Evolutionary conservation across 2,329 filamentous ascomycete species (phyloP), one percentile per base, ranked within the genome.

Genomic region (Neonectria magnoliae): DNA sequence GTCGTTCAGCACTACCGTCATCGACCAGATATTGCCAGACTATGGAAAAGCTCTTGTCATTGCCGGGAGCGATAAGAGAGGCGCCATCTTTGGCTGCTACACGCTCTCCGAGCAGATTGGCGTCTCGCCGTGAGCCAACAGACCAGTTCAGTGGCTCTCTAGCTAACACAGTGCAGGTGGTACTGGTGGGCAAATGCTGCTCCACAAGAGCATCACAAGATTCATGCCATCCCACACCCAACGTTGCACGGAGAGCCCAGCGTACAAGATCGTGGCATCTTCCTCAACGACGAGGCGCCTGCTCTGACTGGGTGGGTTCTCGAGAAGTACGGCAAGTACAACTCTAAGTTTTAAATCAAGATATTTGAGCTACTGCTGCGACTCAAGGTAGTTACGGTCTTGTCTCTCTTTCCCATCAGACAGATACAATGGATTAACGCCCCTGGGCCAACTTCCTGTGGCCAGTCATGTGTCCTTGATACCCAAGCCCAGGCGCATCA

Each of bases 401-500:
- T 36, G 4, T 10, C 16, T n/a, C n/a, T n/a, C 38, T 9, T n/a
- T 7, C n/a, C 3, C 1, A 42, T 42, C 9, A 9, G n/a, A 8
- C 14, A 42, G 3, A 42, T n/a, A 42, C 64, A 6, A 67, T 31
- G 29, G 9, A 31, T 2, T 31, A 2, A 31, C 29, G 1, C 29
- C 29, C 10, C 38, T 22, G 80, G 56, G 91, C 90, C 29, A 93
- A 93, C 76, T 93, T 92, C 73, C 80, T 93, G 56, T 93, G 91
- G 91, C 91, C 91, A 1, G 86, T 89, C 2, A 83, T 87, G 77
- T 93, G 90, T 91, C 85, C 84, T n/a, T 85, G 84, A 66, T 67
- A 51, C 57, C 68, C 61, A 18, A 55, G 38, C 52, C 68, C 82
- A 0, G 79, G 5, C 75, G 82, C 82, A 77, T 91, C 91, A 83